These are phyloP conservation scores for Nothophytophthora sp. DNA, from an alignment of 352 stramenopile genomes.

Conservation along the genomic window DNA sequence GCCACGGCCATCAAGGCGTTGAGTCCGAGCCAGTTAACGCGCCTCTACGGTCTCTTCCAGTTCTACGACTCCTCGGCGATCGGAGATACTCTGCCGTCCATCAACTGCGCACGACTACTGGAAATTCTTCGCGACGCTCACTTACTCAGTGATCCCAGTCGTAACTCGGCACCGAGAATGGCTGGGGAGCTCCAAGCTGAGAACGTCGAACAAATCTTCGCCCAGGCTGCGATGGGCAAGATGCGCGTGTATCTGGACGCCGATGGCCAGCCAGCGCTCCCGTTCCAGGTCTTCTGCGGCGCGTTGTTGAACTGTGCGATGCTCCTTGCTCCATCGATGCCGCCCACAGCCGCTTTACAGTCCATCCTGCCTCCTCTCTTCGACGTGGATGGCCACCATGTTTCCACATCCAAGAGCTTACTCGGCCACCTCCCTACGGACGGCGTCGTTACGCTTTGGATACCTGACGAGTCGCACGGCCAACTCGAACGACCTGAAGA, in stretches of 20 bases:
- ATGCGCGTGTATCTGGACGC: slow-evolving; percentile 59
- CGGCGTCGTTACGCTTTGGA: not conserved
- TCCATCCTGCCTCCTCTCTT: slow-evolving; percentile 14
- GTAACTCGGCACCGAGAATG: not conserved
- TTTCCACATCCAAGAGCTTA: not conserved
- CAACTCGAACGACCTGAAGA: not conserved
- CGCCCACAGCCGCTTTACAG: slow-evolving; percentile 12
- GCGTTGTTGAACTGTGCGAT: slow-evolving; percentile 55
- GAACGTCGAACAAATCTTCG: slow-evolving; percentile 52
- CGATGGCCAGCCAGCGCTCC: slow-evolving; percentile 45
- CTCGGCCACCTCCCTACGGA: slow-evolving; percentile 11
- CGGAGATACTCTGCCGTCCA: slow-evolving; percentile 46
- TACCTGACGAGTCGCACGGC: not conserved
- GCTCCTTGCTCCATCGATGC: slow-evolving; percentile 22
- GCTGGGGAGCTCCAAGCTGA: slow-evolving; percentile 3
- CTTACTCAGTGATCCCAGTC: slow-evolving; percentile 14
- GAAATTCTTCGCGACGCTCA: slow-evolving; percentile 44
- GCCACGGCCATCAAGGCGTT: slow-evolving; percentile 29
- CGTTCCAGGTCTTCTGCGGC: slow-evolving; percentile 57
- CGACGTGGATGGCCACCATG: slow-evolving; percentile 1
- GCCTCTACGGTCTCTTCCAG: slow-evolving; percentile 53
- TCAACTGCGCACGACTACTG: slow-evolving; percentile 42
- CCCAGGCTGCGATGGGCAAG: slow-evolving; percentile 55
- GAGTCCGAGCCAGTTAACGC: slow-evolving; percentile 20
- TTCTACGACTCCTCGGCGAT: slow-evolving; percentile 65